Base-by-base conservation (phyloP, 306 rosid species). In the Inga oerstediana region DNA sequence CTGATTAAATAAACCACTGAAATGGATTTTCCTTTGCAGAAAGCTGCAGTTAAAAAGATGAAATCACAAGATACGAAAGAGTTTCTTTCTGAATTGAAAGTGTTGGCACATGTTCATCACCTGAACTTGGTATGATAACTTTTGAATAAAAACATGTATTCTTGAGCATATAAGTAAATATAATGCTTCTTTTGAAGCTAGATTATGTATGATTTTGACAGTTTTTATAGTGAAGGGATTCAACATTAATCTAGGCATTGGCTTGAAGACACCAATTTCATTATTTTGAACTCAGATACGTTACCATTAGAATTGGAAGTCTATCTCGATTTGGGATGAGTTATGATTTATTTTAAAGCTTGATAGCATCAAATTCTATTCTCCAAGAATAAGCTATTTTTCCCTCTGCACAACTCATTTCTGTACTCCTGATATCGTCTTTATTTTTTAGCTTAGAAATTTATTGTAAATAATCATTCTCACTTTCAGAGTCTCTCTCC, bases 21-120 rank as follows among this genome's bases (percentile, higher is more conserved):
- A 45, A 67, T 78, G 58, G 70, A 14, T 34, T 69, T 69, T 20
- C 8, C 74, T 37, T 74, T 80, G 80, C 91, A 95, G 98, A 92
- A 86, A 91, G 95, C 92, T 67, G 98, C 98, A 66, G 79, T 95
- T 72, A 48, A 95, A 89, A 95, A 91, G 89, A 95, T 95, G 98
- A 93, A 92, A 30, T 89, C 91, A 93, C 84, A 88, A 80, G 97
- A 98, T 83, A 32, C 97, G 34, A 93, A 56, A 81, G 98, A 89
- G 86, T 95, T 95, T 89, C 87, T 93, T 34, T 97, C 98, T 1
- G 98, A 95, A 79, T 66, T 95, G 80, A 90, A 91, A 46, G 98
- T 95, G 75, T 86, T 95, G 83, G 91, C 94, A 4, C 89, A 79
- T 43, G 98, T 95, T 76, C 98, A 95, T 87, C 98, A 95, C 89